phyloP scores from a whole-genome alignment of 2,329 filamentous ascomycete species.

The Fusarium sp. region DNA sequence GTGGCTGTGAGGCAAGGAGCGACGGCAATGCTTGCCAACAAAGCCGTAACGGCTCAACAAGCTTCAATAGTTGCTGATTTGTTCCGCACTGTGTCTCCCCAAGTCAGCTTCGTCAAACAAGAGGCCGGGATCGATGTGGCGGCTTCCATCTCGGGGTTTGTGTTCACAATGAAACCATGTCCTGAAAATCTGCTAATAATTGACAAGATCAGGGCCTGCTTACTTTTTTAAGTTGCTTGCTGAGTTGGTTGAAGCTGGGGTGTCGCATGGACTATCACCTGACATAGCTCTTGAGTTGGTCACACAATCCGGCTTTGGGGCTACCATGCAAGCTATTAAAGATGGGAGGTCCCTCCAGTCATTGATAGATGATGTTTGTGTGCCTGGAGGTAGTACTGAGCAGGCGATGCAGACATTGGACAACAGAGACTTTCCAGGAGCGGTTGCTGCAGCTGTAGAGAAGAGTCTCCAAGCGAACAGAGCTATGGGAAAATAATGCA shows the following conservation, averaged over 20 bases:
- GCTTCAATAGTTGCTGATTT: background rate
- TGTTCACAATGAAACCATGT: too few relatives aligned
- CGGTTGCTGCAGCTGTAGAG: too few relatives aligned
- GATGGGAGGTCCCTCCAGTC: conserved; percentile 1
- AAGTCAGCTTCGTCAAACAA: background rate
- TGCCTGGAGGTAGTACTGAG: background rate
- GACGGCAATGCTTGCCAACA: conserved; percentile 5
- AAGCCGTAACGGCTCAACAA: background rate
- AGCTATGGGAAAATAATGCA: too few relatives aligned
- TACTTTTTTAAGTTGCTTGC: conserved; percentile 1
- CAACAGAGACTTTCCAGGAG: too few relatives aligned
- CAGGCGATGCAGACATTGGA: background rate
- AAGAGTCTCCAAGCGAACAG: too few relatives aligned
- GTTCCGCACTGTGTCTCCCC: background rate
- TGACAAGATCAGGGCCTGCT: background rate
- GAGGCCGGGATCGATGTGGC: background rate
- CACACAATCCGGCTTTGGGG: background rate
- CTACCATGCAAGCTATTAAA: background rate
- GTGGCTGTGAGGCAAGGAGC: conserved; percentile 5
- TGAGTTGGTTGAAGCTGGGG: background rate
- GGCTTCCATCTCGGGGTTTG: conserved; percentile 10
- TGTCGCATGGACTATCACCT: background rate
- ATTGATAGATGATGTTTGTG: conserved; percentile 1
- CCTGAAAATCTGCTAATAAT: too few relatives aligned
- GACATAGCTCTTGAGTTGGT: background rate